Evolutionary conservation across 192 early-diverging fungal species (phyloP), one percentile per base, ranked within the genome.

Genomic region (Gaertneriomyces semiglobifer): DNA sequence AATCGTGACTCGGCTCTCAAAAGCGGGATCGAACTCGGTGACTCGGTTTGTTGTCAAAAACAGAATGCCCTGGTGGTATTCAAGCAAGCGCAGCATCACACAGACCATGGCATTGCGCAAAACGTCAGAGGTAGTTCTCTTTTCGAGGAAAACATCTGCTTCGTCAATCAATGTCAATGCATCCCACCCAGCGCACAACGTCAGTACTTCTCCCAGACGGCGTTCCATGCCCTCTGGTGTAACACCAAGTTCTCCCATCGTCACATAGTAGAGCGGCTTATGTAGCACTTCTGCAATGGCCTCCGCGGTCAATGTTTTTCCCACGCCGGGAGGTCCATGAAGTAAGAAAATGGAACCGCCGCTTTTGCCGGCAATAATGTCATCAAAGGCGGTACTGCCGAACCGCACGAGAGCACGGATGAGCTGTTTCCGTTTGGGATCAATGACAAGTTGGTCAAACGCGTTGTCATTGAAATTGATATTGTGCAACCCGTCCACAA

Each of bases 11-110:
- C 84, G 55, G 38, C 53, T 61, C 65, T 85, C 76, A 41, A 86
- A 77, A 11, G 84, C 84, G 25, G 75, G 73, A 53, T 87, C 85
- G 68, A 87, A 87, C n/a, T 74, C 69, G 19, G 18, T 43, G 7
- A 85, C 85, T 11, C 85, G 60, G 61, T 87, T 87, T n/a, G 84
- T 87, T 9, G 85, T 87, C 19, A 87, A 63, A 63, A 87, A 87
- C 9, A 87, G 69, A 48, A 87, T 86, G 4, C 85, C 85, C 39
- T 72, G 78, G 47, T 87, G 81, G 58, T 87, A 87, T 68, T 87
- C 85, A 14, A 87, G 54, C 44, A 87, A 58, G 7, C 82, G 64
- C 16, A 87, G 70, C 72, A 87, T 79, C 42, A 87, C 78, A 50
- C 80, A 73, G 3, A 85, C 83, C 72, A 85, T 71, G 42, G 82